These are phyloP conservation scores for Diaporthe aspalathi DNA, from an alignment of 2,329 filamentous ascomycete genomes.

Conservation along the genomic window DNA sequence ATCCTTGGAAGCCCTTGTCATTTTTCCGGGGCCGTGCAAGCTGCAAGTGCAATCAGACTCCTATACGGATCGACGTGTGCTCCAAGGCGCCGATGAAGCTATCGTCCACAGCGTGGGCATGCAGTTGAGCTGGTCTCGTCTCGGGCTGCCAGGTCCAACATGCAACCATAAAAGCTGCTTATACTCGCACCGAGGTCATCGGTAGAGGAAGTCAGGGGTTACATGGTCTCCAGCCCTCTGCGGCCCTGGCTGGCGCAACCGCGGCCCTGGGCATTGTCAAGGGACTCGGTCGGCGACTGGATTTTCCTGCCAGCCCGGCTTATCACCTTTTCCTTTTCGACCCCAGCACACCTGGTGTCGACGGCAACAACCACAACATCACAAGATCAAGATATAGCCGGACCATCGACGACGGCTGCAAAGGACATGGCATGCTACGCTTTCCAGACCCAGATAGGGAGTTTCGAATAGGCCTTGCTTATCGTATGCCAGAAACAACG, in stretches of 20 bases:
- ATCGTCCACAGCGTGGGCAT: neutral
- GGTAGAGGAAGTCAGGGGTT: slow-evolving; percentile 3
- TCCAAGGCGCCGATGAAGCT: neutral
- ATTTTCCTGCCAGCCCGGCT: neutral
- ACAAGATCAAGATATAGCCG: neutral
- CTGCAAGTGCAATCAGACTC: neutral
- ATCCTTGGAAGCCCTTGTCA: neutral
- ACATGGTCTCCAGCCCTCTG: slow-evolving; percentile 32
- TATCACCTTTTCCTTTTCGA: neutral
- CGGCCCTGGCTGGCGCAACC: slow-evolving; percentile 17
- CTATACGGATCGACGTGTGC: neutral
- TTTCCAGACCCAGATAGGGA: neutral
- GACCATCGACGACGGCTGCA: neutral
- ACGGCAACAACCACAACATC: neutral
- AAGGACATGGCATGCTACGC: neutral
- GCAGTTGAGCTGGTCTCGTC: neutral
- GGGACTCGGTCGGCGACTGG: neutral
- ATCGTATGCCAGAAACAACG: no score
- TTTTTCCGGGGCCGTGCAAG: neutral
- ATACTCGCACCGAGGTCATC: neutral
- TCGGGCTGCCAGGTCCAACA: neutral
- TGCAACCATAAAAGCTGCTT: neutral
- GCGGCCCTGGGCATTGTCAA: neutral
- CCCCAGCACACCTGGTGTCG: neutral
- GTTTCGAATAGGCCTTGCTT: neutral